Base-by-base conservation (phyloP, 148 eudicot species). In the Rhododendron ovatum region DNA sequence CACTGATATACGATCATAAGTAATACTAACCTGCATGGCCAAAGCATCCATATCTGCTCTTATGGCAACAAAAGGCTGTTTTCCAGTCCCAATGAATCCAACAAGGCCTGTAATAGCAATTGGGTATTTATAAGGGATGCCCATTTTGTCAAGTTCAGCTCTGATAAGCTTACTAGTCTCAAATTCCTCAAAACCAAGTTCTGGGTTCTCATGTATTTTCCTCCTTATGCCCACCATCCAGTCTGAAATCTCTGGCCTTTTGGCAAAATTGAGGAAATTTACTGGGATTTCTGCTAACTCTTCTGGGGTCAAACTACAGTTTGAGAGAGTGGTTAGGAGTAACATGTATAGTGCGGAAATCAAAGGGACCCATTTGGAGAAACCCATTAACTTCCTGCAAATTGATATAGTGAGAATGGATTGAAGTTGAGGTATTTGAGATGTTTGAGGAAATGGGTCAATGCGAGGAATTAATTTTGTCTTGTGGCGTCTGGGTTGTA, bases 31-130 rank as follows among this genome's bases (percentile, higher is more conserved):
- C 92, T 92, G 87, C 86, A 92, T 87, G 67, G 94, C 87, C 47
- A 92, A 82, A 83, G 94, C 94, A 89, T 92, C 94, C 94, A 92
- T 92, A 88, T 92, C 94, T 50, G 94, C 92, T 84, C 94, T 89
- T 8, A 92, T 37, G 69, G 94, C 91, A 39, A 92, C 91, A 88
- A 92, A 88, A 2, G 94, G 94, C 7, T 91, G 91, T 12, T 86
- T 59, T 28, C 94, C 92, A 13, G 90, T 83, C n/a, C 92, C 94
- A 78, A 92, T 89, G 69, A 85, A 90, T 69, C 91, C 92, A 28
- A 89, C 90, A 22, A 91, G 79, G 75, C 94, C 92, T 78, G 94
- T 90, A 53, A 88, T 89, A 26, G 92, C 94, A 75, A 89, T 37
- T 20, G 93, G 93, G 85, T 91, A 63, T 53, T 86, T 91, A 82